phyloP scores from a whole-genome alignment of 345 rosid genomes.

The Schrenkiella parvula region DNA sequence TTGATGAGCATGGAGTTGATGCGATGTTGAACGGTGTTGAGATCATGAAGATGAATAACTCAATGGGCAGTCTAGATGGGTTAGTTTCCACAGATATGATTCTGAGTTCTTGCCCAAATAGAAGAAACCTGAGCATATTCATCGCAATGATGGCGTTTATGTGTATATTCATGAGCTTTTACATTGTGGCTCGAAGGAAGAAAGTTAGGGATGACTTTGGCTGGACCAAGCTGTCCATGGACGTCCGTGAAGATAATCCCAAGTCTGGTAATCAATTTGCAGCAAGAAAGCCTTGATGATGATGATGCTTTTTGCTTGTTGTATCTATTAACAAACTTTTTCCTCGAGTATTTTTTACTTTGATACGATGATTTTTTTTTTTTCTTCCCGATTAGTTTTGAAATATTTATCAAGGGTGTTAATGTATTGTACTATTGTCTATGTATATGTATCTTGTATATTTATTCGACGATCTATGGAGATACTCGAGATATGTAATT shows the following conservation, averaged over 20 bases:
- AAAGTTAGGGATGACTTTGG: slow-evolving; percentile 27
- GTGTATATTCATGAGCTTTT: slow-evolving; percentile 57
- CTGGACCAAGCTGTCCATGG: slow-evolving; percentile 66
- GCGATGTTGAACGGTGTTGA: slow-evolving; percentile 83
- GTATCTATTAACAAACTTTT: slow-evolving; percentile 34
- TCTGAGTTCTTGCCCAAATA: slow-evolving; percentile 44
- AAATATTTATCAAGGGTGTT: slow-evolving; percentile 37
- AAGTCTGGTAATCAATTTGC: slow-evolving; percentile 33
- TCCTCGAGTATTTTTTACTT: slow-evolving; percentile 7
- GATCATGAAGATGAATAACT: slow-evolving; percentile 87
- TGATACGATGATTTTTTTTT: background rate
- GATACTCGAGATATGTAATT: slow-evolving; percentile 4
- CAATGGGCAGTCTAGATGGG: slow-evolving; percentile 81
- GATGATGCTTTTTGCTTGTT: slow-evolving; percentile 19
- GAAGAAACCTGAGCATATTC: slow-evolving; percentile 42
- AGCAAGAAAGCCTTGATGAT: slow-evolving; percentile 39
- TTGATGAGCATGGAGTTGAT: slow-evolving; percentile 41
- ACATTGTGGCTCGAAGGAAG: slow-evolving; percentile 43
- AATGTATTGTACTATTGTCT: background rate
- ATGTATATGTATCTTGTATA: slow-evolving; percentile 11
- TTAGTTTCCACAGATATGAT: slow-evolving; percentile 45
- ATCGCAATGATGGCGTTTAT: slow-evolving; percentile 55
- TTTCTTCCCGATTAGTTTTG: slow-evolving; percentile 26
- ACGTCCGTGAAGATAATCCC: slow-evolving; percentile 33
- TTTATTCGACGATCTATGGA: slow-evolving; percentile 20